Evolutionary conservation across 306 rosid species (phyloP), one percentile per base, ranked within the genome.

Genomic region (Quercus alba): DNA sequence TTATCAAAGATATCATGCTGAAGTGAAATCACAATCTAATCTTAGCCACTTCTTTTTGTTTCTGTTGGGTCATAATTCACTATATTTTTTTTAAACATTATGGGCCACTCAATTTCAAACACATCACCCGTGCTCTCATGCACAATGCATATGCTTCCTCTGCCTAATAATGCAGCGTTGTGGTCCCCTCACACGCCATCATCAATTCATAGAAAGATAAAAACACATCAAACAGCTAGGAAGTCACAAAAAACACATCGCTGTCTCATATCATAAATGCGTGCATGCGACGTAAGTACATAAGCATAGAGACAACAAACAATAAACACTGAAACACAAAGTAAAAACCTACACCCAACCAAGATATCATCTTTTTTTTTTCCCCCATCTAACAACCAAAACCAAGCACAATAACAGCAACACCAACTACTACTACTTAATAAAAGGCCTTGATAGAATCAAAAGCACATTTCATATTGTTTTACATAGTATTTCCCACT

Each of bases 251-350:
- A 56, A 78, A 75, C 66, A 74, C 87, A 81, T 90, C 88, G 84
- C 89, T 88, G 75, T 89, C 92, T 70, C 84, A 69, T 68, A 63
- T 79, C 79, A 88, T 93, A 87, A 95, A 89, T 78, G 93, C 92
- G 85, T 83, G 97, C 97, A 86, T 85, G 97, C 91, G 85, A 91
- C 84, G 85, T 82, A 64, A 84, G 81, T 81, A 91, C 94, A 90
- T 25, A 44, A 41, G 78, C 87, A 82, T 81, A 82, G 82, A 6
- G 90, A 89, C 93, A 86, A 85, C 81, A 72, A 38, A 38, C 11
- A 38, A 38, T 21, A 4, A 87, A 79, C 86, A 89, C 84, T 91
- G 82, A 82, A 38, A 38, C 46, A 80, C 75, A 74, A 70, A 72
- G 64, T 59, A 76, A 85, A 85, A 38, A 38, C 11, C 84, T 77